Conservation (phyloP, 257 asterid genomes). For the Petrea volubilis region DNA sequence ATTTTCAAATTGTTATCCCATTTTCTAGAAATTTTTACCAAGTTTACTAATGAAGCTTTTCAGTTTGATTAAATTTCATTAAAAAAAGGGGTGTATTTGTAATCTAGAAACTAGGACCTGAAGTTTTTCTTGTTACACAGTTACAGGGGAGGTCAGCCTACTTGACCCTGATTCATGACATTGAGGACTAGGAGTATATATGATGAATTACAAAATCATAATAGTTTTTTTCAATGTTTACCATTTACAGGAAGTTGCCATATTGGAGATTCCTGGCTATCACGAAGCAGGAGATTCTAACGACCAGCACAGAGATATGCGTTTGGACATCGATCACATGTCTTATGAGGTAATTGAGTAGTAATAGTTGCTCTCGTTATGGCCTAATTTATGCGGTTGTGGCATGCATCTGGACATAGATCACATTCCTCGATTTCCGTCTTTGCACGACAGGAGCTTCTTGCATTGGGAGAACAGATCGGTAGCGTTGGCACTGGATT, state of each 20-base stretch:
- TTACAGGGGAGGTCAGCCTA: no score
- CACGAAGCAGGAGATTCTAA: slow-evolving; percentile 46
- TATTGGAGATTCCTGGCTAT: slow-evolving; percentile 62
- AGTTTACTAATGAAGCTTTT: no score
- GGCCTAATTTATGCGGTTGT: not conserved
- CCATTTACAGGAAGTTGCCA: slow-evolving; percentile 57
- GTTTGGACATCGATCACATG: slow-evolving; percentile 61
- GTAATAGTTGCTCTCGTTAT: not conserved
- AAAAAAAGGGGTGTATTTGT: no score
- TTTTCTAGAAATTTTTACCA: no score
- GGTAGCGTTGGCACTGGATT: slow-evolving; percentile 80
- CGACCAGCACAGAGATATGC: slow-evolving; percentile 79
- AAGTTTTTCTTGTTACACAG: no score
- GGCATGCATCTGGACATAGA: no score
- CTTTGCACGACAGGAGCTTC: slow-evolving; percentile 66
- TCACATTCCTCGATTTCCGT: not conserved
- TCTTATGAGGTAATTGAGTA: slow-evolving; percentile 64
- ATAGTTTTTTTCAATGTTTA: not conserved
- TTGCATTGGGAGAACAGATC: slow-evolving; percentile 79
- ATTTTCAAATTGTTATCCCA: no score
- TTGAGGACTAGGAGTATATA: slow-evolving; percentile 22
- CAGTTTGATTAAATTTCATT: no score
- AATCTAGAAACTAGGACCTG: no score
- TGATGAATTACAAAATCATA: slow-evolving; percentile 39
- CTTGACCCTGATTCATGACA: not conserved